Base-by-base conservation (phyloP, 345 rosid species). In the Hibiscus syriacus region DNA sequence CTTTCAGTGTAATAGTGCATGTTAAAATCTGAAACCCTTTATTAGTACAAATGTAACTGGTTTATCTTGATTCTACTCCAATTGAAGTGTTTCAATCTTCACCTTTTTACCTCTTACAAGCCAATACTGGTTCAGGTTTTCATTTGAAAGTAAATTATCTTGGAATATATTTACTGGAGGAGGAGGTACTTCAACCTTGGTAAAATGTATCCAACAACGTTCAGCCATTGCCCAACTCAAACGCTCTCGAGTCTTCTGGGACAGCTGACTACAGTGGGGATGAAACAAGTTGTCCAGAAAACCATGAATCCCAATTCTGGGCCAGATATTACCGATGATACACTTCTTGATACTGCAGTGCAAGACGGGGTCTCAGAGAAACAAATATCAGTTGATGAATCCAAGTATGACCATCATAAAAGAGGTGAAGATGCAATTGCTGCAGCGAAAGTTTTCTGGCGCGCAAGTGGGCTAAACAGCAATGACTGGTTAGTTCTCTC, bases 371-470 rank as follows among this genome's bases (percentile, higher is more conserved):
- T 73, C 9, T 63, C 81, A 11, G 57, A 10, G 14, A 78, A 69
- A 68, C 80, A 73, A 67, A 73, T 81, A 66, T n/a, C 75, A 7
- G 71, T 64, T 54, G 73, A 80, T 48, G 74, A 78, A 48, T 85
- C 76, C 5, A 82, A 78, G 70, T 58, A 22, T 10, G 81, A 80
- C 39, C 91, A 86, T 58, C 91, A 83, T 46, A 94, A 85, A 82
- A 86, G 81, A 76, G 70, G 78, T 53, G 84, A 84, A 66, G 92
- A 83, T 72, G 88, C 88, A 4, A 29, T 91, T 45, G 85, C 88
- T 34, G 91, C 96, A 23, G 98, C 97, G 27, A 89, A 70, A 79
- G 97, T 8, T 85, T 85, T 60, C 63, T 94, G 77, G 92, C 88
- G 1, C 77, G 99, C 62, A 89, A 94, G 86, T 89, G 67, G 71